Evolutionary conservation across 2,329 filamentous ascomycete species (phyloP).

Genomic region (Aspergillus versicolor): DNA sequence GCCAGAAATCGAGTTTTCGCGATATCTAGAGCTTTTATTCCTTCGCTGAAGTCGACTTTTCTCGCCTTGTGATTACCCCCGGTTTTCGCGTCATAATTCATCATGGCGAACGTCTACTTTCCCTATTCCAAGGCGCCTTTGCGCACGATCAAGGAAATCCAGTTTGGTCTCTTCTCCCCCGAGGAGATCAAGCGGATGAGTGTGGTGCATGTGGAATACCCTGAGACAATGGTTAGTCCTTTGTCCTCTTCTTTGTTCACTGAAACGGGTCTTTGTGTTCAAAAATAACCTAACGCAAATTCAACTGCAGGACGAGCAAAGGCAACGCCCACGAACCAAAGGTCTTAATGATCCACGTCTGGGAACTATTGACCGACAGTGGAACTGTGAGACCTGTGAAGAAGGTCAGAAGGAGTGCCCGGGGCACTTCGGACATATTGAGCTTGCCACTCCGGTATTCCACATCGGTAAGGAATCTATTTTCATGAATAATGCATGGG

Average conservation of each 20-base stretch:
- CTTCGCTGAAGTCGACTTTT: background rate
- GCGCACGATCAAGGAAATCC: conserved; percentile 97
- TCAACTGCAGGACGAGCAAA: conserved; percentile 70
- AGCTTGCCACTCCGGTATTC: conserved; percentile 93
- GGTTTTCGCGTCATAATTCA: conserved; percentile 43
- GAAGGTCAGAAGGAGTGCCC: conserved; percentile 96
- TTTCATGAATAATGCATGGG: background rate
- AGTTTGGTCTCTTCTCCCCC: conserved; percentile 95
- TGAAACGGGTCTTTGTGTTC: conserved; percentile 3
- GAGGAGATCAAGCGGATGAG: conserved; percentile 99
- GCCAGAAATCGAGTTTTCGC: conserved; percentile 7
- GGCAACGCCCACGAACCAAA: conserved; percentile 83
- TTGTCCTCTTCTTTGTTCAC: conserved; percentile 11
- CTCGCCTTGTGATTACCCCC: conserved; percentile 13
- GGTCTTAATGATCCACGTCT: conserved; percentile 95
- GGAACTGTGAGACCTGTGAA: conserved; percentile 93
- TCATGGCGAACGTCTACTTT: conserved; percentile 90
- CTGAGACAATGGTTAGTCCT: conserved; percentile 81
- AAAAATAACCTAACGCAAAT: conserved; percentile 17
- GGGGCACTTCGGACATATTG: conserved; percentile 98
- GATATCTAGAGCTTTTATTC: conserved; percentile 17
- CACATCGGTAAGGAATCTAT: conserved; percentile 61
- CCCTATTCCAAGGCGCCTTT: conserved; percentile 90
- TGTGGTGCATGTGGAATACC: conserved; percentile 91
- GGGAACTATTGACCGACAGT: conserved; percentile 92